Evolutionary conservation across 768 basidiomycete species (phyloP), one percentile per base, ranked within the genome.

Genomic region (Megacollybia marginata): DNA sequence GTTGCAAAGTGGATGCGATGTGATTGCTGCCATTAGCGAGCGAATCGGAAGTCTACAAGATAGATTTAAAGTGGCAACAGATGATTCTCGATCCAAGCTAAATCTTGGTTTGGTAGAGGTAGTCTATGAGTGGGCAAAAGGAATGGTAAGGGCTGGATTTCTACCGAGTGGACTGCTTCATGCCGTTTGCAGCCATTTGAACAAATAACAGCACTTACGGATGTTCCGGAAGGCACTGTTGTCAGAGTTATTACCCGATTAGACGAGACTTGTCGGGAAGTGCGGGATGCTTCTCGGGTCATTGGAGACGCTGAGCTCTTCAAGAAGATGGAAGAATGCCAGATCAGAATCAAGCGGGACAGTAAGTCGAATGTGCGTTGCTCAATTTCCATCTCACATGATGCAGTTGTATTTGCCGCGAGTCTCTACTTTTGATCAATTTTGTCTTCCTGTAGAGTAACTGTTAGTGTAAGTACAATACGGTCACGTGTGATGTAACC

Each of bases 81-180:
- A 88, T 57, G 89, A 83, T 51, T 90, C 88, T 62, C 81, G 83
- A 48, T 77, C 80, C 44, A 80, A 72, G 51, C 79, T 94, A 57
- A 97, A 96, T 64, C 87, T 88, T 53, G 96, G 96, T 7, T 70
- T 99, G 19, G 81, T 91, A 9, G 95, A 99, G 62, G 96, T 95
- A 1, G 96, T 97, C 7, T 97, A 98, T 61, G 96, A 98, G 65
- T 99, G 96, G 96, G 94, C 96, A 0, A 92, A 88, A 64, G 96
- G 96, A 48, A 97, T 95, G 94, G 95, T 95, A 57, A 57, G 82
- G 54, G 46, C 19, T n/a, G 10, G 16, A 11, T 10, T 28, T 9
- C 40, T 44, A 33, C 36, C 28, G 40, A 11, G 10, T 19, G 40
- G 28, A 45, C 34, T 53, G 33, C 44, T 8, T 23, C 44, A 18